Evolutionary conservation across 495 filamentous ascomycete genomes (phyloP).

Genomic region (Sordaria brevicollis): DNA sequence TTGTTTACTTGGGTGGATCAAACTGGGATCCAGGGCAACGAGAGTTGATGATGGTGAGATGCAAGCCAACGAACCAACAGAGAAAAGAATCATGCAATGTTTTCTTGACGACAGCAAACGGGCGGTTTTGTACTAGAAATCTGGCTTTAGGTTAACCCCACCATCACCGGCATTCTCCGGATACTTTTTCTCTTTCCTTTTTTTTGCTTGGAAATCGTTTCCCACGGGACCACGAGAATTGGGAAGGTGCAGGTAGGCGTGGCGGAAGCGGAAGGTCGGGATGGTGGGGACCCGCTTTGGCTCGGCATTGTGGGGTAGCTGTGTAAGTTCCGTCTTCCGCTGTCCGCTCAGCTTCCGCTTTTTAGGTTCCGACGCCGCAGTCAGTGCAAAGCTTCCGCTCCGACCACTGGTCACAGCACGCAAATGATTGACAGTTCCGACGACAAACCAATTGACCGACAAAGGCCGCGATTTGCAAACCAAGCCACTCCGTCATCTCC

Average conservation of each 20-base stretch:
- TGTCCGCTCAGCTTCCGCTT: conserved; percentile 16
- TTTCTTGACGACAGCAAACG: neutral
- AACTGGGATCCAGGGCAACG: neutral
- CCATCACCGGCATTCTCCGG: neutral
- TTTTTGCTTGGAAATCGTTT: neutral
- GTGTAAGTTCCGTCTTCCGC: conserved; percentile 4
- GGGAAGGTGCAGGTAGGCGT: too few relatives aligned
- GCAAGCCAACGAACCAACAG: neutral
- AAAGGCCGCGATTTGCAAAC: neutral
- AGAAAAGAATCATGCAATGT: neutral
- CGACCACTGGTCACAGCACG: neutral
- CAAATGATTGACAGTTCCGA: neutral
- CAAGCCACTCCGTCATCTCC: neutral
- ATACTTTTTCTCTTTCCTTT: neutral
- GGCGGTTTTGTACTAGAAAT: neutral
- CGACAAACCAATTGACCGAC: too few relatives aligned
- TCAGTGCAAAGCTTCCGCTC: too few relatives aligned
- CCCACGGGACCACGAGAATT: neutral
- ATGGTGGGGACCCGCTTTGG: neutral
- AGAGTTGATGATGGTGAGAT: neutral
- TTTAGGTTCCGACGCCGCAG: neutral
- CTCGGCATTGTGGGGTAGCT: neutral
- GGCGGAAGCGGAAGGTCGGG: neutral
- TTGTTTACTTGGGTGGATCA: neutral
- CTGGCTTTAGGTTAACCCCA: neutral